A percentile compares a stretch with the other conserved stretches of the same genome.
Conservation (phyloP, 805 yeast genomes). For the Danielozyma ontarioensis region DNA sequence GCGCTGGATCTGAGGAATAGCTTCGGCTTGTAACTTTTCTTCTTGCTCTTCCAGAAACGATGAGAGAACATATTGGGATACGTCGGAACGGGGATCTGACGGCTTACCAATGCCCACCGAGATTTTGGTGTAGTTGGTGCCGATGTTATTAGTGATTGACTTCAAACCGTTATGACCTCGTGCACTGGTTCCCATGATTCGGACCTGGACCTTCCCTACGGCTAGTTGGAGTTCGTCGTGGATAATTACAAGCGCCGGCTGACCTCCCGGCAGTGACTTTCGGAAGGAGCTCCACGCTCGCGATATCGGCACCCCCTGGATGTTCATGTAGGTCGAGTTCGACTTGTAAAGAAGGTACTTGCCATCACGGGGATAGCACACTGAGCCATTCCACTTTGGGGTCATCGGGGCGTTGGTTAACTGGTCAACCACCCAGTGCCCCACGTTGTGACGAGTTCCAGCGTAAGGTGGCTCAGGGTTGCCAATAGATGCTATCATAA, state of each 20-base stretch:
- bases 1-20: constrained; percentile 36
- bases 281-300: too few relatives aligned
- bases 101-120: constrained; percentile 80
- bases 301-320: constrained; percentile 62
- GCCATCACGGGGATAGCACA: constrained; percentile 4
- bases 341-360: constrained; percentile 42
- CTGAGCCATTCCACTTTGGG: constrained; percentile 2
- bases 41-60: constrained; percentile 45
- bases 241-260: constrained; percentile 48
- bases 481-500: constrained; percentile 55
- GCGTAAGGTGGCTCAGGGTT: constrained; percentile 65
- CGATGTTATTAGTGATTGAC: constrained; percentile 45
- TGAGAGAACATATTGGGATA: constrained; percentile 61
- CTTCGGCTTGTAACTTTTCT: constrained; percentile 31
- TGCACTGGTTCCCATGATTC: constrained; percentile 55
- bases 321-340: constrained; percentile 62
- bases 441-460: constrained; percentile 74
- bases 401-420: constrained; percentile 12
- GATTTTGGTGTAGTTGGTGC: constrained; percentile 55
- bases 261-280: too few relatives aligned
- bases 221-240: constrained; percentile 76
- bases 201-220: constrained; percentile 60
- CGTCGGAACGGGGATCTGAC: constrained; percentile 35
- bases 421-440: constrained; percentile 49
- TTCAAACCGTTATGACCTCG: constrained; percentile 85